These are phyloP conservation scores for Suhomyces faveliae DNA, from an alignment of 805 yeast species.

Conservation along the genomic window DNA sequence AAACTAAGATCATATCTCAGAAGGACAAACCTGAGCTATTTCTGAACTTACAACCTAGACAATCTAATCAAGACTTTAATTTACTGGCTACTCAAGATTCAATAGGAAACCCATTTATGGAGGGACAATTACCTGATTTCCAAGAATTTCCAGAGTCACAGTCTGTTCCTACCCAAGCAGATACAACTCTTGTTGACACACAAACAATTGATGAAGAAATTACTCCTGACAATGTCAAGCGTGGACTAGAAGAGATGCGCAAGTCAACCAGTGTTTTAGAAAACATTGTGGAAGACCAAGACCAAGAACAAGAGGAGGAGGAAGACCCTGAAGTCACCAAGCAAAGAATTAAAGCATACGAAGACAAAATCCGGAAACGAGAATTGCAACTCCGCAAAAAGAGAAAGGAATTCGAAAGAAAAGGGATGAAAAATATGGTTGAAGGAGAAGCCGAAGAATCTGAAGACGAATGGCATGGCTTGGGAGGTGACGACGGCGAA, in stretches of 20 bases:
- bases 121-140: slow-evolving; percentile 21
- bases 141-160: slow-evolving; percentile 16
- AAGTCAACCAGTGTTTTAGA: slow-evolving; percentile 11
- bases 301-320: slow-evolving; percentile 22
- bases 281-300: slow-evolving; percentile 16
- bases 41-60: slow-evolving; percentile 29
- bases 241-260: slow-evolving; percentile 22
- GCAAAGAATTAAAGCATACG: slow-evolving; percentile 36
- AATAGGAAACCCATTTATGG: slow-evolving; percentile 8
- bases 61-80: neutral
- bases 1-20: neutral
- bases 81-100: slow-evolving; percentile 7
- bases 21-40: slow-evolving; percentile 17
- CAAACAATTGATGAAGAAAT: slow-evolving; percentile 5
- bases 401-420: slow-evolving; percentile 54
- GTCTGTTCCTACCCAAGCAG: slow-evolving; percentile 17
- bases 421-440: slow-evolving; percentile 58
- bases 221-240: slow-evolving; percentile 14
- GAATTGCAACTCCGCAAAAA: slow-evolving; percentile 33
- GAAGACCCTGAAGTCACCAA: slow-evolving; percentile 23
- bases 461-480: slow-evolving; percentile 83
- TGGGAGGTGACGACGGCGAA: slow-evolving; percentile 73
- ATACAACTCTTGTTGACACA: slow-evolving; percentile 1
- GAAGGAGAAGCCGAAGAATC: slow-evolving; percentile 88
- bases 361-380: slow-evolving; percentile 33